These are phyloP conservation scores for Endocarpon pusillum DNA, from an alignment of 495 filamentous ascomycete species.

Conservation along the genomic window DNA sequence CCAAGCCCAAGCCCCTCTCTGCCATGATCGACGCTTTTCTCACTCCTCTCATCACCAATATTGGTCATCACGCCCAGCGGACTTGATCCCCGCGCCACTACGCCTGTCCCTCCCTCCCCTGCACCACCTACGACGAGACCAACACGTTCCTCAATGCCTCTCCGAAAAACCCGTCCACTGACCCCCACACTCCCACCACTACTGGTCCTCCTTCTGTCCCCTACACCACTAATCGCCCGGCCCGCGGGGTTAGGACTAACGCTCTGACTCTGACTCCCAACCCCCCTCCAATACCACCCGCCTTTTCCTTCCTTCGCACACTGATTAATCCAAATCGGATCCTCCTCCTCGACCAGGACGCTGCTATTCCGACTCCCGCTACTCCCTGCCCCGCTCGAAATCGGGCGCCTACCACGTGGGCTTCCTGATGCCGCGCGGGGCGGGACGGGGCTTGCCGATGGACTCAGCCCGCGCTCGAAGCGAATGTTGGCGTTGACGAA, in stretches of 20 bases:
- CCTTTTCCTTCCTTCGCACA: conserved; percentile 3
- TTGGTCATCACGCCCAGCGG: conserved; percentile 2
- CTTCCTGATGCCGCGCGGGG: neutral
- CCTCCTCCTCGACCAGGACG: conserved; percentile 32
- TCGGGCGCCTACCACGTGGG: neutral
- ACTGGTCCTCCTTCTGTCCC: too few relatives aligned
- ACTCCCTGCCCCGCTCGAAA: neutral
- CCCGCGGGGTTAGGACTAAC: conserved; percentile 18
- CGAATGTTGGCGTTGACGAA: too few relatives aligned
- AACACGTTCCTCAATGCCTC: too few relatives aligned
- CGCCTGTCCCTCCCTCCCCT: conserved; percentile 11
- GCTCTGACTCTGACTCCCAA: conserved; percentile 23
- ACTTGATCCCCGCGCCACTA: conserved; percentile 6
- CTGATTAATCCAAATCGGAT: conserved; percentile 11
- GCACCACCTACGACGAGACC: too few relatives aligned
- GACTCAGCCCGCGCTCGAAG: neutral
- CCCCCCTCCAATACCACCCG: conserved; percentile 8
- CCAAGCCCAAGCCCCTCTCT: too few relatives aligned
- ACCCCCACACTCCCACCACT: too few relatives aligned
- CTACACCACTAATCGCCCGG: too few relatives aligned
- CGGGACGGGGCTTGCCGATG: conserved; percentile 1
- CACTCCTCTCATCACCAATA: conserved; percentile 3
- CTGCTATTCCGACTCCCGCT: conserved; percentile 9
- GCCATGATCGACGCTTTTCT: too few relatives aligned
- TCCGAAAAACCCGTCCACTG: too few relatives aligned